Evolutionary conservation across 1,284 basidiomycete genomes (phyloP).

Genomic region (Wolfiporia cocos): DNA sequence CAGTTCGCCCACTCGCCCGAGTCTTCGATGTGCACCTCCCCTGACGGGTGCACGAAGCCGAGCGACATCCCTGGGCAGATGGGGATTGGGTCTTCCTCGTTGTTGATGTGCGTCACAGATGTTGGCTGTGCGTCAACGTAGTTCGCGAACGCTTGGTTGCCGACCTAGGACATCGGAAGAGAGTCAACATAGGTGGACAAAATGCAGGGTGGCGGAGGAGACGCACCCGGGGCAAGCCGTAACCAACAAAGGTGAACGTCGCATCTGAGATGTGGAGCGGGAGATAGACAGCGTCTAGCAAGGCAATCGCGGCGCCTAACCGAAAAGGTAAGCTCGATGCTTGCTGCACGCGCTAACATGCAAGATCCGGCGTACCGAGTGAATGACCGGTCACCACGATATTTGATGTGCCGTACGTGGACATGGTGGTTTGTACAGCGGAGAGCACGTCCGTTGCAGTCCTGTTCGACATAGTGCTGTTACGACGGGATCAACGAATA

Average conservation of each 20-base stretch:
- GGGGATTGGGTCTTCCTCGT: slow-evolving; percentile 24
- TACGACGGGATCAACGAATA: neutral
- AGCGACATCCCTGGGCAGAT: slow-evolving; percentile 41
- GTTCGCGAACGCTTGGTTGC: slow-evolving; percentile 51
- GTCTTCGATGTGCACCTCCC: no score
- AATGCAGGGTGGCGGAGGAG: no score
- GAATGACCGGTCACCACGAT: slow-evolving; percentile 36
- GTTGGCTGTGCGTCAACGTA: slow-evolving; percentile 43
- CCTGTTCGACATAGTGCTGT: slow-evolving; percentile 12
- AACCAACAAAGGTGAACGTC: slow-evolving; percentile 34
- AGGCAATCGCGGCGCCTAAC: slow-evolving; percentile 37
- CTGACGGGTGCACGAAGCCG: slow-evolving; percentile 49
- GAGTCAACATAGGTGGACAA: neutral
- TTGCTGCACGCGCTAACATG: neutral
- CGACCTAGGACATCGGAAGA: slow-evolving; percentile 33
- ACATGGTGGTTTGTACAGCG: slow-evolving; percentile 29
- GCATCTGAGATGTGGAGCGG: slow-evolving; percentile 36
- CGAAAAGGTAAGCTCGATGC: neutral
- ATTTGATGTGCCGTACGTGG: slow-evolving; percentile 19
- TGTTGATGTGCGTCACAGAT: slow-evolving; percentile 34
- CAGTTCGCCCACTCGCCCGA: slow-evolving; percentile 41
- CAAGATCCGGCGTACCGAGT: slow-evolving; percentile 27
- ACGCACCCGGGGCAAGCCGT: slow-evolving; percentile 47
- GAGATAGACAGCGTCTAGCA: slow-evolving; percentile 43
- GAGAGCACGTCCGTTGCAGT: slow-evolving; percentile 29